phyloP scores from a whole-genome alignment of 2,329 filamentous ascomycete genomes.

The Talaromyces sp. region DNA sequence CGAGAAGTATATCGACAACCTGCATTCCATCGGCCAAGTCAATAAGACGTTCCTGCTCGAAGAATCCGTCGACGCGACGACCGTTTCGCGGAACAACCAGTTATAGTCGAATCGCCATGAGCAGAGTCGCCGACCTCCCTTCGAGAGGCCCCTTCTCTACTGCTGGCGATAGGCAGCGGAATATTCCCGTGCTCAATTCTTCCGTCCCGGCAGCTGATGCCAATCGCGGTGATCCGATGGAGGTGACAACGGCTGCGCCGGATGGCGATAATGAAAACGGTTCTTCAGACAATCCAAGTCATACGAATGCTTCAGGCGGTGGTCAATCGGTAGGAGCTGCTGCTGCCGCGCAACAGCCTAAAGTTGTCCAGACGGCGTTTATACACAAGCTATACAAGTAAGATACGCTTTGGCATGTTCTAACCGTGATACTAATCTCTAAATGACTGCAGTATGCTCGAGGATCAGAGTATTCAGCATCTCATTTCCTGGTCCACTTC shows the following conservation, averaged over 20 bases:
- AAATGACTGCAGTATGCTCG: slow-evolving; percentile 69
- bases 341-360: slow-evolving; percentile 73
- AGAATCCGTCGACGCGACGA: not conserved
- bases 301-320: slow-evolving; percentile 18
- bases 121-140: slow-evolving; percentile 37
- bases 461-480: slow-evolving; percentile 87
- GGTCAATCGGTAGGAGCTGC: slow-evolving; percentile 41
- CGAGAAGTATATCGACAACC: not conserved
- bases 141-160: slow-evolving; percentile 44
- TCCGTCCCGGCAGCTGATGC: slow-evolving; percentile 41
- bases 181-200: slow-evolving; percentile 49
- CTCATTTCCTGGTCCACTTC: slow-evolving; percentile 93
- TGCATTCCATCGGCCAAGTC: not conserved
- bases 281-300: slow-evolving; percentile 25
- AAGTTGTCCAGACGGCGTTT: slow-evolving; percentile 96
- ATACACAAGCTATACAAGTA: slow-evolving; percentile 99
- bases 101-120: slow-evolving; percentile 28
- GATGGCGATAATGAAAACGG: slow-evolving; percentile 43
- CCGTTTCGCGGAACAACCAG: not conserved
- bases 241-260: slow-evolving; percentile 47
- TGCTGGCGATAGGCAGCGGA: slow-evolving; percentile 42
- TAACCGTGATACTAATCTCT: slow-evolving; percentile 13
- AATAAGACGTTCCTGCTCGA: not conserved
- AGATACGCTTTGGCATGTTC: slow-evolving; percentile 27
- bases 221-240: slow-evolving; percentile 50